Percentiles rank a stretch among this genome's conserved stretches.
Evolutionary conservation across 306 rosid species (phyloP).

Genomic region (Malus sylvestris): DNA sequence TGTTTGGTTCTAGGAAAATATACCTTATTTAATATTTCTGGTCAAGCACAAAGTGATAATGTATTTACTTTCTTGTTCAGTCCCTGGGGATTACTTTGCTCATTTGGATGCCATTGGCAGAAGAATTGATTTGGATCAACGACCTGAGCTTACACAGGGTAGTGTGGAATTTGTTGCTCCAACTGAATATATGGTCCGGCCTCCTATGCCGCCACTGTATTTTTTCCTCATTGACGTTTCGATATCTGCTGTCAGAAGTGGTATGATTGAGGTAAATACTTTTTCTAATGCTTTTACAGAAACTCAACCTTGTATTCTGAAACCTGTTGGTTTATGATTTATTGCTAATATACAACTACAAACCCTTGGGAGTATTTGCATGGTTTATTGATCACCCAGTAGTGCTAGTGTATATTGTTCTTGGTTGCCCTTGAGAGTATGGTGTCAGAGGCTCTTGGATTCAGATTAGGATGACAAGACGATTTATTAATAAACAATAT

Average conservation of each 20-base stretch:
- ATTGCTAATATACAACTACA: background rate
- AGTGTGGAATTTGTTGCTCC: constrained; percentile 99
- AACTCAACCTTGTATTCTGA: background rate
- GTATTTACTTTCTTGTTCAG: constrained; percentile 37
- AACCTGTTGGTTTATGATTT: background rate
- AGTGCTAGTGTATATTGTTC: background rate
- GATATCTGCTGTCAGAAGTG: constrained; percentile 91
- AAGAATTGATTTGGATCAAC: constrained; percentile 85
- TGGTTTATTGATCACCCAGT: background rate
- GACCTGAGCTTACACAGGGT: constrained; percentile 84
- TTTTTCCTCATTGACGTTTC: constrained; percentile 97
- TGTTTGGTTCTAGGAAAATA: constrained; percentile 1
- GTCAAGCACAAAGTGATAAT: constrained; percentile 1
- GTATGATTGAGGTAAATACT: constrained; percentile 84
- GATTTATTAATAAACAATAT: background rate
- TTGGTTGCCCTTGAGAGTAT: background rate
- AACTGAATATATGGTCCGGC: constrained; percentile 98
- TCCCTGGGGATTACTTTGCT: constrained; percentile 88
- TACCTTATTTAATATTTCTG: constrained; percentile 9
- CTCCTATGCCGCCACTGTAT: constrained; percentile 97
- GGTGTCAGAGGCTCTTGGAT: background rate
- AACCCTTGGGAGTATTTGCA: background rate
- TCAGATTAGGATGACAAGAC: background rate
- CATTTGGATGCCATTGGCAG: constrained; percentile 87
- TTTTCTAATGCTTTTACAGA: background rate